phyloP scores from a whole-genome alignment of 441 rosid species.

The Cnidoscolus chayamansa region DNA sequence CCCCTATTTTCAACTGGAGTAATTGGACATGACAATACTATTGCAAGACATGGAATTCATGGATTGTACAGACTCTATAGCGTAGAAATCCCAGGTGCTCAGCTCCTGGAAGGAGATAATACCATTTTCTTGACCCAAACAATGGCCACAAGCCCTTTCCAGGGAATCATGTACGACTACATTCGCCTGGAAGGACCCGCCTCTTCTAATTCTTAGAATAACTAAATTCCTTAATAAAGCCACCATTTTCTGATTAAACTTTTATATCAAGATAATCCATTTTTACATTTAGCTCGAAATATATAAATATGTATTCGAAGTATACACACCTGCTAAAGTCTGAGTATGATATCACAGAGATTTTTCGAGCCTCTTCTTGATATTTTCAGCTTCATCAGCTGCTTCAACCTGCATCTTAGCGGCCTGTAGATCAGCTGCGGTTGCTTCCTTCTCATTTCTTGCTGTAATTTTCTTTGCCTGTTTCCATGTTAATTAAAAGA shows the following conservation, averaged over 20 bases:
- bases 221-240: background rate
- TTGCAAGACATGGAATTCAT: conserved; percentile 84
- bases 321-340: background rate
- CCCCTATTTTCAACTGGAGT: conserved; percentile 57
- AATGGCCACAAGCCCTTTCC: conserved; percentile 38
- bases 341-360: conserved; percentile 7
- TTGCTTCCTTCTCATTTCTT: conserved; percentile 52
- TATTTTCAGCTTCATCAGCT: conserved; percentile 52
- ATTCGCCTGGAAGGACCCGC: conserved; percentile 77
- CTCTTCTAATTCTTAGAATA: background rate
- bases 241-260: too few relatives aligned
- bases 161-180: conserved; percentile 82
- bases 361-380: conserved; percentile 37
- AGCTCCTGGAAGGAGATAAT: conserved; percentile 53
- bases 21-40: conserved; percentile 74
- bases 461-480: conserved; percentile 53
- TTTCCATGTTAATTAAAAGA: background rate
- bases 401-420: conserved; percentile 59
- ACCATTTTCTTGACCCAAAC: conserved; percentile 62
- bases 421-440: conserved; percentile 43
- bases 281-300: too few relatives aligned
- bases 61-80: conserved; percentile 73
- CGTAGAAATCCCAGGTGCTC: conserved; percentile 44
- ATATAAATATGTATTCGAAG: too few relatives aligned
- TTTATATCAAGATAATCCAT: too few relatives aligned